A percentile compares a stretch with the other conserved stretches of the same genome.
Conservation (phyloP, 495 filamentous ascomycete genomes). For the Trichoderma reesei region DNA sequence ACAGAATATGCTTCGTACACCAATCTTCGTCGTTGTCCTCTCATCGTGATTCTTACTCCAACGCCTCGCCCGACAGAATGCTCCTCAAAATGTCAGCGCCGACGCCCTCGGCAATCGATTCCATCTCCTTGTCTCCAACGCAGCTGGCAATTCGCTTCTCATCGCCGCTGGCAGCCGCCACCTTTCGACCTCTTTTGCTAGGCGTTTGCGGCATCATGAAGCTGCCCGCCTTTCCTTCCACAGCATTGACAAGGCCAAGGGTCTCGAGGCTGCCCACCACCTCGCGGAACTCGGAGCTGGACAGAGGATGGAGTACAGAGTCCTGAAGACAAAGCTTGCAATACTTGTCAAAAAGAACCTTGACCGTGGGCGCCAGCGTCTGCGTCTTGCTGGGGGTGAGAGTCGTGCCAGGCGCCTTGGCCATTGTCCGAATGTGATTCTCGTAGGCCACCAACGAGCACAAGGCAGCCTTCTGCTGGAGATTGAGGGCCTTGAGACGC, state of each 20-base stretch:
- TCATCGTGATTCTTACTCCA: conserved; percentile 22
- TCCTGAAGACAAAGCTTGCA: conserved; percentile 69
- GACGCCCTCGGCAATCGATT: conserved; percentile 57
- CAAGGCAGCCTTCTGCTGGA: conserved; percentile 93
- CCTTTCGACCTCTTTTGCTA: conserved; percentile 44
- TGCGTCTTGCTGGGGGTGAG: conserved; percentile 26
- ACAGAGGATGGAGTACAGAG: conserved; percentile 74
- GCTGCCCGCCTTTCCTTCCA: conserved; percentile 60
- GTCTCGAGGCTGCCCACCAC: conserved; percentile 86
- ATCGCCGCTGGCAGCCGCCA: conserved; percentile 34
- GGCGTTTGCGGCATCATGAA: conserved; percentile 48
- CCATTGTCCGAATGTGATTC: conserved; percentile 41
- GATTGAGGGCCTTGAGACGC: conserved; percentile 74
- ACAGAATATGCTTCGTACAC: background rate
- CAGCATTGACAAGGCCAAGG: conserved; percentile 66
- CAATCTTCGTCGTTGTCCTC: too few species aligned
- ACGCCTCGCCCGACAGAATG: conserved; percentile 42
- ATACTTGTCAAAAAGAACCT: conserved; percentile 71
- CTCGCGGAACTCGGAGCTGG: conserved; percentile 83
- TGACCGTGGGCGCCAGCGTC: conserved; percentile 57
- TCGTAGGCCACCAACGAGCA: conserved; percentile 80
- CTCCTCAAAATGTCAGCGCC: conserved; percentile 47
- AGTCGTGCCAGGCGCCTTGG: conserved; percentile 42
- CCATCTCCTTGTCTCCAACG: conserved; percentile 68
- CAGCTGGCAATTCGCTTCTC: conserved; percentile 67